phyloP scores from a whole-genome alignment of 2,329 filamentous ascomycete species.

The Daldinia sp. region DNA sequence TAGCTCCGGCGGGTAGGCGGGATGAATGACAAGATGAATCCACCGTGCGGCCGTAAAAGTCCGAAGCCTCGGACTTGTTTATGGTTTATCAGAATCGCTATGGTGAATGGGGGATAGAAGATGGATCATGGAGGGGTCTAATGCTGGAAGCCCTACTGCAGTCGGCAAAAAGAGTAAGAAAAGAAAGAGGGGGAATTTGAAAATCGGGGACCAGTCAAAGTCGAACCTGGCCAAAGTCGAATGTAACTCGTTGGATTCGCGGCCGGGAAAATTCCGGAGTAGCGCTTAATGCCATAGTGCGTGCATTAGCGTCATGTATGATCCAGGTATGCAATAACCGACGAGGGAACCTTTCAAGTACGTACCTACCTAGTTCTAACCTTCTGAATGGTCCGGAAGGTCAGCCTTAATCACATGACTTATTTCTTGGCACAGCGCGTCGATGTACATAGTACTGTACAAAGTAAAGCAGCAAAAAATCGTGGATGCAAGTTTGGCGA shows the following conservation, averaged over 20 bases:
- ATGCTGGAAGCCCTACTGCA: slow-evolving; percentile 24
- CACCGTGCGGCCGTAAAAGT: slow-evolving; percentile 21
- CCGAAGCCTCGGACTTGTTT: slow-evolving; percentile 33
- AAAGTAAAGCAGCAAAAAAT: slow-evolving; percentile 15
- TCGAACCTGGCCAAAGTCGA: neutral
- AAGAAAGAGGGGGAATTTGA: neutral
- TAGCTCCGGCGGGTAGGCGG: slow-evolving; percentile 47
- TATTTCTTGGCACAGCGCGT: slow-evolving; percentile 34
- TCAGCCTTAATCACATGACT: slow-evolving; percentile 34
- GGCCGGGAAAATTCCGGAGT: slow-evolving; percentile 29
- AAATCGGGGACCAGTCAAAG: neutral
- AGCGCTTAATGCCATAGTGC: slow-evolving; percentile 17
- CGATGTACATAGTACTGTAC: too few relatives aligned
- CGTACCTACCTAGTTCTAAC: too few relatives aligned
- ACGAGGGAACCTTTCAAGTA: too few relatives aligned
- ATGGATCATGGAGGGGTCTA: too few relatives aligned
- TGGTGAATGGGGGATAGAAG: too few relatives aligned
- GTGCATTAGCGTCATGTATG: slow-evolving; percentile 11
- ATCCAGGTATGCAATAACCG: slow-evolving; percentile 19
- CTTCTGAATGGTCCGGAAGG: slow-evolving; percentile 24
- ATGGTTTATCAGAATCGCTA: slow-evolving; percentile 11
- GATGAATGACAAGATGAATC: slow-evolving; percentile 34
- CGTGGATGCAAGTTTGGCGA: slow-evolving; percentile 18
- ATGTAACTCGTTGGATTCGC: neutral
- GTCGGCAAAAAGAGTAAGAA: too few relatives aligned